Evolutionary conservation across 768 basidiomycete species (phyloP).

Genomic region (Chlorophyllum brunneum): DNA sequence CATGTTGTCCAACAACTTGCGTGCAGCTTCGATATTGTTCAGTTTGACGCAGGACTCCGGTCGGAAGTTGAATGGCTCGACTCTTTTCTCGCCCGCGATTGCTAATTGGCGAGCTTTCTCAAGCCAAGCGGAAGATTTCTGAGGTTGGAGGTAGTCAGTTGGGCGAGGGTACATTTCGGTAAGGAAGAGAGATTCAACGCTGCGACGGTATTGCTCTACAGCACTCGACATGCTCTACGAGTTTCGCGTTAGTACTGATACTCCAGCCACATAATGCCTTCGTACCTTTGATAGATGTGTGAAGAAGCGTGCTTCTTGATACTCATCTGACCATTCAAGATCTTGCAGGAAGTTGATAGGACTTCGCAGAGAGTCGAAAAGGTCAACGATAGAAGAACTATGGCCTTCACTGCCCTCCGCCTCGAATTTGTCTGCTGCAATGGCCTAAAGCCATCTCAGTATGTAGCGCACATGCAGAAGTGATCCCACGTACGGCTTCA

Average conservation of each 20-base stretch:
- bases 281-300: constrained; percentile 82
- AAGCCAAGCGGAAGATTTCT: constrained; percentile 85
- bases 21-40: constrained; percentile 93
- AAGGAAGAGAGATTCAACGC: constrained; percentile 86
- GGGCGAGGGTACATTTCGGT: constrained; percentile 92
- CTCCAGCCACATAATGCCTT: background rate
- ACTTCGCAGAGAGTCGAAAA: constrained; percentile 91
- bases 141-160: constrained; percentile 73
- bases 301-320: constrained; percentile 86
- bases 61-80: constrained; percentile 93
- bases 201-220: constrained; percentile 87
- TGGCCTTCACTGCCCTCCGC: constrained; percentile 77
- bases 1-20: constrained; percentile 88
- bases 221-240: constrained; percentile 84
- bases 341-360: constrained; percentile 87
- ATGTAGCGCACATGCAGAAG: background rate
- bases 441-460: constrained; percentile 41
- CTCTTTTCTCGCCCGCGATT: constrained; percentile 78
- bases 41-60: constrained; percentile 95
- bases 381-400: constrained; percentile 95
- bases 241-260: background rate
- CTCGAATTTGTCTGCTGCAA: constrained; percentile 79
- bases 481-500: constrained; percentile 59
- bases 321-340: constrained; percentile 88
- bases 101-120: constrained; percentile 82